Evolutionary conservation across 2,329 filamentous ascomycete genomes (phyloP).

Genomic region (Nemania sp.): DNA sequence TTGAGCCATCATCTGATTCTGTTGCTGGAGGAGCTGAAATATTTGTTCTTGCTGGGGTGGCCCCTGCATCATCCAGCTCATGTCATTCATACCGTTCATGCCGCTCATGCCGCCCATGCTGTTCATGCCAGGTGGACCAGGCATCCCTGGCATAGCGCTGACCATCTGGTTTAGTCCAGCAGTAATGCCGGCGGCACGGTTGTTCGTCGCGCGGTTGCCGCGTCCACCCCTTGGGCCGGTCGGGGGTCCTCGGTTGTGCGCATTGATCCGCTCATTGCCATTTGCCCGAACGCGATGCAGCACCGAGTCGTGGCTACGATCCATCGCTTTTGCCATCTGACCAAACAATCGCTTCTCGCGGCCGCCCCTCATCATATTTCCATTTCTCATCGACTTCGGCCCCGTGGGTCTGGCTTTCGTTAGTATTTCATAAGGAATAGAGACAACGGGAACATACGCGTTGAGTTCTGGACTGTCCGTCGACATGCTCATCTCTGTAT

Average conservation of each 20-base stretch:
- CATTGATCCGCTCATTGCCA: slow-evolving; percentile 80
- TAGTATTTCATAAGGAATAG: slow-evolving; percentile 40
- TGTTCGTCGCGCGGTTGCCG: slow-evolving; percentile 56
- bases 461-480: slow-evolving; percentile 55
- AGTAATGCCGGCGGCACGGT: slow-evolving; percentile 54
- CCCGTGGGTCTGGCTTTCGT: slow-evolving; percentile 76
- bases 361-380: slow-evolving; percentile 54
- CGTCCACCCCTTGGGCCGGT: slow-evolving; percentile 69
- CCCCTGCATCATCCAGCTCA: slow-evolving; percentile 55
- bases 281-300: slow-evolving; percentile 79
- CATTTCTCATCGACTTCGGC: slow-evolving; percentile 86
- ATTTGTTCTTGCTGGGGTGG: slow-evolving; percentile 72
- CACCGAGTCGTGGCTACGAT: slow-evolving; percentile 73
- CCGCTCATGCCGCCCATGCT: slow-evolving; percentile 48
- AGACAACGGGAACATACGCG: slow-evolving; percentile 55
- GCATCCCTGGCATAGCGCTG: slow-evolving; percentile 44
- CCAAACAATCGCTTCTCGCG: slow-evolving; percentile 84
- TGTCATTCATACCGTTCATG: slow-evolving; percentile 48
- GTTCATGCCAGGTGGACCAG: slow-evolving; percentile 45
- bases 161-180: slow-evolving; percentile 50
- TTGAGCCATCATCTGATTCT: slow-evolving; percentile 83
- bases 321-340: slow-evolving; percentile 82
- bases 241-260: slow-evolving; percentile 71
- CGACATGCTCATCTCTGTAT: slow-evolving; percentile 73
- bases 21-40: slow-evolving; percentile 80